Percentiles rank a stretch among this genome's conserved stretches.
Evolutionary conservation across 176 grass and related monocot species (phyloP).

Genomic region (Oryza coarctata): DNA sequence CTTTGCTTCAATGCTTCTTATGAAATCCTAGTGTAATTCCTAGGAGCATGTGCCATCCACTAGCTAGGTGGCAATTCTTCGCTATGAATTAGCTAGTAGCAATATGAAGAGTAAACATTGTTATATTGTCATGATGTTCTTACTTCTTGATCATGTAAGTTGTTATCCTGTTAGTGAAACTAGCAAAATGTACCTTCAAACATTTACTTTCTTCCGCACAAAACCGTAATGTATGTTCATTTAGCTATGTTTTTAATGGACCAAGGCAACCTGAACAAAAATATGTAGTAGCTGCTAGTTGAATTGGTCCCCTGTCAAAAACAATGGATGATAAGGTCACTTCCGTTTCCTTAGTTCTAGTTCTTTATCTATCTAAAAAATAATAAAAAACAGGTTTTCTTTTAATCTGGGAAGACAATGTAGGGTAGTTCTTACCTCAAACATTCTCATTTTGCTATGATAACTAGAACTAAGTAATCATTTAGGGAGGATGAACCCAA

Average conservation of each 20-base stretch:
- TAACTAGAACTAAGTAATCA: background rate
- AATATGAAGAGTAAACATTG: background rate
- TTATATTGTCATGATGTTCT: background rate
- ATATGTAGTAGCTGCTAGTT: background rate
- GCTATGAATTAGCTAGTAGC: background rate
- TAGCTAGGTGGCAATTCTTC: background rate
- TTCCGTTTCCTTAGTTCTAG: background rate
- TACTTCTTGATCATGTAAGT: background rate
- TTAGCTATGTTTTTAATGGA: background rate
- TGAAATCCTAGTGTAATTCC: background rate
- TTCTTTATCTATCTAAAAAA: background rate
- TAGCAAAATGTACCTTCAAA: background rate
- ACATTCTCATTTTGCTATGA: background rate
- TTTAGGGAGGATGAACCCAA: background rate
- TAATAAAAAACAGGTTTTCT: background rate
- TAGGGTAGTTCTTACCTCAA: background rate
- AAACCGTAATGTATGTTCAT: background rate
- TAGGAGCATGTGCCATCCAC: background rate
- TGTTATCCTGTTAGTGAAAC: background rate
- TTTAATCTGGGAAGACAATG: background rate
- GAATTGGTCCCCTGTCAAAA: background rate
- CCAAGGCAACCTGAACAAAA: background rate
- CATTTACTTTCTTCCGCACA: background rate
- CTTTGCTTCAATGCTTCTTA: background rate
- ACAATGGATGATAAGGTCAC: background rate